phyloP scores from a whole-genome alignment of 2,329 filamentous ascomycete species.

The Pseudogymnoascus sp. region DNA sequence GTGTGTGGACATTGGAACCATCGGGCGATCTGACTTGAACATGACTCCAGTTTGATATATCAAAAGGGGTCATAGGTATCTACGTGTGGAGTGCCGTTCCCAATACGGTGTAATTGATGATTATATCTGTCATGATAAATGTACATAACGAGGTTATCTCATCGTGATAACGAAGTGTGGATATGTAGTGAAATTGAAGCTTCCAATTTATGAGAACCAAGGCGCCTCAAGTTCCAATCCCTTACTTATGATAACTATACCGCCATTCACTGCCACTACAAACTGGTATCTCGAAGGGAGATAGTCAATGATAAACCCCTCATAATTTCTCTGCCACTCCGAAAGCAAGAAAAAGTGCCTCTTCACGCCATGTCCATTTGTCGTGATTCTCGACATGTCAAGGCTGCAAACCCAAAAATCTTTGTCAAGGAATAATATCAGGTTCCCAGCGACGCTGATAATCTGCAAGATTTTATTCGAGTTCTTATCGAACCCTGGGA shows the following conservation, averaged over 20 bases:
- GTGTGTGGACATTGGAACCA: neutral
- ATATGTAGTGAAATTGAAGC: too few relatives aligned
- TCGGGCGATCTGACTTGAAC: neutral
- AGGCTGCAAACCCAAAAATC: constrained; percentile 28
- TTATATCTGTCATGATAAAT: too few relatives aligned
- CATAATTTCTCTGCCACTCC: constrained; percentile 18
- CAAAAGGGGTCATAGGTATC: too few relatives aligned
- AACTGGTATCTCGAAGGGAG: constrained; percentile 16
- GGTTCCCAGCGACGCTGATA: constrained; percentile 17
- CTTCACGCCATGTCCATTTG: neutral
- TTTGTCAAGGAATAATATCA: constrained; percentile 24
- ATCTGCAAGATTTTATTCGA: constrained; percentile 15
- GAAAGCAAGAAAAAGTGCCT: constrained; percentile 22
- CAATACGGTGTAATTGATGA: too few relatives aligned
- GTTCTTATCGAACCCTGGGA: neutral
- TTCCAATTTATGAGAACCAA: constrained; percentile 14
- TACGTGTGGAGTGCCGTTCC: too few relatives aligned
- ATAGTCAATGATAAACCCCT: constrained; percentile 18
- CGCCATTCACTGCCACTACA: constrained; percentile 17
- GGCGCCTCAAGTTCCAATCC: constrained; percentile 18
- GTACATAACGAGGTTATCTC: too few relatives aligned
- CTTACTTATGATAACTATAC: constrained; percentile 18
- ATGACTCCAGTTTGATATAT: too few relatives aligned
- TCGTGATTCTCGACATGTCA: constrained; percentile 15
- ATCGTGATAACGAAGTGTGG: too few relatives aligned